Base-by-base conservation (phyloP, 352 stramenopile genomes). In the Globisporangium irregulare region DNA sequence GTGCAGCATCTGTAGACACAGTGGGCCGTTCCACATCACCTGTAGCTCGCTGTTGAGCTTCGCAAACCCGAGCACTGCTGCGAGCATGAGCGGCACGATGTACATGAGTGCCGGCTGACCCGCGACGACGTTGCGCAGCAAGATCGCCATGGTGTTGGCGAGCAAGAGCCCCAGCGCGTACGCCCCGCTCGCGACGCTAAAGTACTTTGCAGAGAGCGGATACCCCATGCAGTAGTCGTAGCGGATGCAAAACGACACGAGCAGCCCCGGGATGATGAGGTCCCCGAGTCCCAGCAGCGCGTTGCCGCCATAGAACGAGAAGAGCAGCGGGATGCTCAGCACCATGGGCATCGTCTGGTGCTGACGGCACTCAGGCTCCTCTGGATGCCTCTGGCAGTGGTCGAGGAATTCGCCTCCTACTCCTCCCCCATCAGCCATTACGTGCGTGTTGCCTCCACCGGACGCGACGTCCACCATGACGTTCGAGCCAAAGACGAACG, bases 71-170 rank as follows among this genome's bases (percentile, higher is more conserved):
- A 80, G 20, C 32, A 98, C 83, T 7, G 84, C 75, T 3, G 81
- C 66, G 8, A 98, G 72, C 72, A 92, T 97, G 36, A 83, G 80
- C 18, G 93, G 93, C 1, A 99, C 96, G 27, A 99, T 82, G 77
- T 99, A 99, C 78, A 99, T 90, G 9, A 99, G 79, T 27, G 96
- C 96, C 9, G 95, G 96, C 69, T 99, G 96, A 9, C 96, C 95
- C 5, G 76, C 71, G 10, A 92, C 74, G 59, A 98, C 86, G 50
- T 87, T 61, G 72, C 96, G 95, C 0, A 98, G 65, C 55, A 96
- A 89, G 36, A 98, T 92, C 0, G 95, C 93, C 81, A 90, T 90
- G 9, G 87, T 66, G 79, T 98, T 98, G 15, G 96, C 96, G 72
- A 97, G 86, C 60, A 97, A 72, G 41, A 99, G 78, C 1, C 94